Base-by-base conservation (phyloP, 495 filamentous ascomycete genomes). In the Cenococcum geophilum region DNA sequence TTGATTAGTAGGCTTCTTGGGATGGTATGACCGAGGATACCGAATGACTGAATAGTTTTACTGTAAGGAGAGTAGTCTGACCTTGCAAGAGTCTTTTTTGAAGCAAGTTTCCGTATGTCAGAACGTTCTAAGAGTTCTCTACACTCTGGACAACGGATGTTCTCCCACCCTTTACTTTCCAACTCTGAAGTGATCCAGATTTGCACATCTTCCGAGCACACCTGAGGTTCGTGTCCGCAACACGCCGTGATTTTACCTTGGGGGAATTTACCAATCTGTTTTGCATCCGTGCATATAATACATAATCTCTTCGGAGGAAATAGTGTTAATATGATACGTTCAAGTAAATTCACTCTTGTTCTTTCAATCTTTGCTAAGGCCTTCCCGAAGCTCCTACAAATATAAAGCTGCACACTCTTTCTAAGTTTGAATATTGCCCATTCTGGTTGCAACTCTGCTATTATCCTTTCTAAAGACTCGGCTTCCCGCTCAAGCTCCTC, bases 101-200 rank as follows among this genome's bases (percentile, higher is more conserved):
- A 12, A 21, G 53, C 53, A 47, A 47, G 14, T n/a, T 16, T 14
- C 35, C 47, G 23, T 4, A 62, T 32, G 37, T 62, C 59, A n/a
- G 21, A 16, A 20, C 43, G 37, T 18, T 6, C 12, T 9, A 62
- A 12, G 16, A 2, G 37, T 23, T 57, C 16, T 4, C 20, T n/a
- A 53, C 59, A 62, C 25, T 62, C 59, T 14, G 59, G 59, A 51
- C 59, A 62, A 11, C n/a, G 11, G 16, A 62, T 49, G n/a, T 9
- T 18, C 12, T 22, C 18, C 27, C 56, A 43, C 11, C 32, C 36
- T 50, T 43, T 45, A 11, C n/a, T 12, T 22, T 45, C 22, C 20
- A 57, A 11, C 5, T 45, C 56, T 20, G 34, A 40, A 18, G 18
- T 32, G 16, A 62, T 49, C 59, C 59, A 62, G 22, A 14, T 14